These are phyloP conservation scores for Cyclotella distinguenda DNA, from an alignment of 108 stramenopile genomes.

Conservation along the genomic window DNA sequence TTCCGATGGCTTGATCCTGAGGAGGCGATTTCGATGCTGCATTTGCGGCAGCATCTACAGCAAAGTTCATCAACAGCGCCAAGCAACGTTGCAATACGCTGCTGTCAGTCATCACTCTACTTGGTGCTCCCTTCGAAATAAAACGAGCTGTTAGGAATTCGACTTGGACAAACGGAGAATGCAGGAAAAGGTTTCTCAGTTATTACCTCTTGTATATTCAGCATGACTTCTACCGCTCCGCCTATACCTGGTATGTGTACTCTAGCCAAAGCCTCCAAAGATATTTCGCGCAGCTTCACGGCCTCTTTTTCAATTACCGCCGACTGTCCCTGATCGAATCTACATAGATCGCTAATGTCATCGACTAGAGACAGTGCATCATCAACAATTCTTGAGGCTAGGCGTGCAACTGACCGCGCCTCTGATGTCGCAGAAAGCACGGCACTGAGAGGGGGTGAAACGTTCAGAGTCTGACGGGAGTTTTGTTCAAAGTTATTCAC, in stretches of 20 bases:
- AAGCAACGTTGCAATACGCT: constrained; percentile 27
- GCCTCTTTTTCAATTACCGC: constrained; percentile 36
- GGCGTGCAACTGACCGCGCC: constrained; percentile 28
- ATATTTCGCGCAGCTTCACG: constrained; percentile 37
- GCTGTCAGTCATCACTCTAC: constrained; percentile 19
- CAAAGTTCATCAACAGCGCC: constrained; percentile 37
- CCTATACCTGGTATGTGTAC: constrained; percentile 11
- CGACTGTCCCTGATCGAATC: constrained; percentile 44
- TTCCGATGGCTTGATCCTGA: constrained; percentile 8
- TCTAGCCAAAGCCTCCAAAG: constrained; percentile 24
- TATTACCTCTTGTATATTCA: constrained; percentile 47
- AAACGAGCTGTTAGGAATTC: too few relatives aligned
- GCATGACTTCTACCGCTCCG: constrained; percentile 30
- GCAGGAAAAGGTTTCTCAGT: too few relatives aligned
- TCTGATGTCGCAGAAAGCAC: constrained; percentile 34
- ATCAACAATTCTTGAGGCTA: constrained; percentile 32
- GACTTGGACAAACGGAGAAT: too few relatives aligned
- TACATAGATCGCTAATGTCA: constrained; percentile 47
- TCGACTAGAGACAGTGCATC: constrained; percentile 42
- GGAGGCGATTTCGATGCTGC: constrained; percentile 17
- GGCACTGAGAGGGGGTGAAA: constrained; percentile 19
- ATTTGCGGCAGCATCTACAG: constrained; percentile 44
- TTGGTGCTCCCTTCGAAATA: too few relatives aligned
- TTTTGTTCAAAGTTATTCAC: too few relatives aligned
- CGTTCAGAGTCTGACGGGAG: constrained; percentile 9